Evolutionary conservation across 805 yeast species (phyloP), one percentile per base, ranked within the genome.

Genomic region (Candida incommunis): DNA sequence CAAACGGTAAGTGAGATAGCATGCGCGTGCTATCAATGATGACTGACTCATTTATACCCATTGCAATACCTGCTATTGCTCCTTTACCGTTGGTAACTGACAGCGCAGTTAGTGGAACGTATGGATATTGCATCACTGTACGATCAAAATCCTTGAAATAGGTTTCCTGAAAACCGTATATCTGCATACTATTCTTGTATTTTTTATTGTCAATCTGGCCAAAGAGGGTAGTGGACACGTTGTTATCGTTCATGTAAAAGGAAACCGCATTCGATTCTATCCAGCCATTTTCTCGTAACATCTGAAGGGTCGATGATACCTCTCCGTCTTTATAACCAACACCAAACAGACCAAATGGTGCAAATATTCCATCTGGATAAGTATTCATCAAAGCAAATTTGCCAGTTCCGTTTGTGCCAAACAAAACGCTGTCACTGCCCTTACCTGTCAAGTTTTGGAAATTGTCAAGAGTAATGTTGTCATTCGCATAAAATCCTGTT

Each of bases 1-100:
- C 5, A 15, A 25, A 27, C 23, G 43, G 43, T n/a, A 41, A 37
- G 42, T 41, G 37, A 11, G 43, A 31, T n/a, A 31, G 11, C 37
- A 31, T 31, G 18, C 37, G 37, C 5, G 37, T 18, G 4, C 18
- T 13, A 18, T 31, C 37, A n/a, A 31, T 31, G 18, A 31, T 16
- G 7, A 31, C 37, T 4, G 37, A 31, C 37, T 31, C 20, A 16
- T 31, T 31, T 5, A 31, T 5, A 13, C 13, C 13, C 18, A 18
- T 9, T 5, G 37, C 37, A 9, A 31, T 11, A 5, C n/a, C 18
- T 7, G 37, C 37, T 9, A 18, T 31, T 9, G 37, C n/a, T 7
- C 37, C 37, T n/a, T 31, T 31, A 7, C 18, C n/a, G 37, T n/a
- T 31, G 11, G 37, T 31, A 9, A 31, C 37, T 13, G 37, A 31